Percentiles rank a stretch among this genome's conserved stretches.
Conservation (phyloP, 2,329 filamentous ascomycete genomes). For the Aspergillus intermedius region DNA sequence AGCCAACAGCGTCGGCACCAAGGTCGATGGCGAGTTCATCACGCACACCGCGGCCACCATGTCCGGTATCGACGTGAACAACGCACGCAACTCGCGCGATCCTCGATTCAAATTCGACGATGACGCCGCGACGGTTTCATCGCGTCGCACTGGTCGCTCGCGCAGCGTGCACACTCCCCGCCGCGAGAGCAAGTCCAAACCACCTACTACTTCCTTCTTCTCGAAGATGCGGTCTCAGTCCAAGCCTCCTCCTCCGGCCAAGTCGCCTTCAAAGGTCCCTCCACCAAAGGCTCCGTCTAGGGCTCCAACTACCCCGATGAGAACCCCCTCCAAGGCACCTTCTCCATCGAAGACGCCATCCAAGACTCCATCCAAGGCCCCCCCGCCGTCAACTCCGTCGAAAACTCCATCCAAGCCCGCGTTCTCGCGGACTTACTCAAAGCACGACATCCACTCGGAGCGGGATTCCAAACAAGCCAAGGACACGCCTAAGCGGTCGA, state of each 20-base stretch:
- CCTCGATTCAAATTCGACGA: slow-evolving; percentile 32
- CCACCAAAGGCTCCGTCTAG: slow-evolving; percentile 4
- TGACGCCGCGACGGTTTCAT: slow-evolving; percentile 28
- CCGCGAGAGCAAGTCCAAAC: slow-evolving; percentile 12
- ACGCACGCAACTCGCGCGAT: slow-evolving; percentile 23
- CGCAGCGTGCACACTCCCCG: slow-evolving; percentile 16
- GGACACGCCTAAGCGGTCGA: slow-evolving; percentile 36
- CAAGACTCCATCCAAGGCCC: slow-evolving; percentile 10
- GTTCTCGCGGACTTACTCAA: slow-evolving; percentile 3
- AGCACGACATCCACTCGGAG: background rate
- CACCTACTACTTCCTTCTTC: slow-evolving; percentile 9
- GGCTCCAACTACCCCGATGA: background rate
- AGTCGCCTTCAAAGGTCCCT: slow-evolving; percentile 1
- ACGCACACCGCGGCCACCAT: slow-evolving; percentile 51
- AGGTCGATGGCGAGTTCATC: slow-evolving; percentile 60
- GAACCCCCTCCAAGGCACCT: slow-evolving; percentile 11
- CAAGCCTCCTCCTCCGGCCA: slow-evolving; percentile 11
- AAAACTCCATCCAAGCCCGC: slow-evolving; percentile 15
- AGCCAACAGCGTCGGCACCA: slow-evolving; percentile 50
- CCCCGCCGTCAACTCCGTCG: slow-evolving; percentile 10
- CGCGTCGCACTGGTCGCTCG: slow-evolving; percentile 30
- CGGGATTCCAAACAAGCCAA: slow-evolving; percentile 19
- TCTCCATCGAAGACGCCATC: slow-evolving; percentile 15
- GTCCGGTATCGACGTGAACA: slow-evolving; percentile 37
- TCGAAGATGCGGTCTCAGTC: slow-evolving; percentile 13